Evolutionary conservation across 495 filamentous ascomycete species (phyloP).

Genomic region (Antarctomyces pellizariae): DNA sequence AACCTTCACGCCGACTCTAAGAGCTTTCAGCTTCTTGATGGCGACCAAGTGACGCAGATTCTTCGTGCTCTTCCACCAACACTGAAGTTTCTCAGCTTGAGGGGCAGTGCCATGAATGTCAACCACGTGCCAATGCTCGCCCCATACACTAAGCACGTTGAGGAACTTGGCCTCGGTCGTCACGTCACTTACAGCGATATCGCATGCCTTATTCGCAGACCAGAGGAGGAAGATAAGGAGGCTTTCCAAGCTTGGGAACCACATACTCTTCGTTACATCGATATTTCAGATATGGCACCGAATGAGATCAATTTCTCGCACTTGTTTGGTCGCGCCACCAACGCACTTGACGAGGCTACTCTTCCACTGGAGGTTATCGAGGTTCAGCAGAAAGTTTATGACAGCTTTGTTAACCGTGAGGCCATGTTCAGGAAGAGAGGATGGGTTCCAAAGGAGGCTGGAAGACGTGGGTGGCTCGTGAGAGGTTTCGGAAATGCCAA

Average conservation of each 20-base stretch:
- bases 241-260: slow-evolving; percentile 26
- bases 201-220: slow-evolving; percentile 27
- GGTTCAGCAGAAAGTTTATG: slow-evolving; percentile 45
- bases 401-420: slow-evolving; percentile 17
- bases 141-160: slow-evolving; percentile 54
- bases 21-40: slow-evolving; percentile 46
- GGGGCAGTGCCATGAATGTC: slow-evolving; percentile 43
- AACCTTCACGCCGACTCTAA: slow-evolving; percentile 55
- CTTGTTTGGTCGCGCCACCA: too few species aligned
- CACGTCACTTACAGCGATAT: slow-evolving; percentile 41
- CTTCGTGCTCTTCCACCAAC: slow-evolving; percentile 43
- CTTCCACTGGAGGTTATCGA: slow-evolving; percentile 64
- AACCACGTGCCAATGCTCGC: slow-evolving; percentile 39
- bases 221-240: slow-evolving; percentile 14
- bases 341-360: too few species aligned
- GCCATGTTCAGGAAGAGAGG: slow-evolving; percentile 22
- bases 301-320: too few species aligned
- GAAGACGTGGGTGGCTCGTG: slow-evolving; percentile 44
- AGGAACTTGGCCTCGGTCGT: slow-evolving; percentile 55
- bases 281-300: slow-evolving; percentile 38
- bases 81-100: slow-evolving; percentile 54
- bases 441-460: slow-evolving; percentile 47
- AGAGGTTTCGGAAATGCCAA: slow-evolving; percentile 18
- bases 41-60: slow-evolving; percentile 37
- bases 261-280: slow-evolving; percentile 52